These are phyloP conservation scores for Vitrella brassicaformis DNA, from an alignment of 73 alveolate genomes.

Conservation along the genomic window DNA sequence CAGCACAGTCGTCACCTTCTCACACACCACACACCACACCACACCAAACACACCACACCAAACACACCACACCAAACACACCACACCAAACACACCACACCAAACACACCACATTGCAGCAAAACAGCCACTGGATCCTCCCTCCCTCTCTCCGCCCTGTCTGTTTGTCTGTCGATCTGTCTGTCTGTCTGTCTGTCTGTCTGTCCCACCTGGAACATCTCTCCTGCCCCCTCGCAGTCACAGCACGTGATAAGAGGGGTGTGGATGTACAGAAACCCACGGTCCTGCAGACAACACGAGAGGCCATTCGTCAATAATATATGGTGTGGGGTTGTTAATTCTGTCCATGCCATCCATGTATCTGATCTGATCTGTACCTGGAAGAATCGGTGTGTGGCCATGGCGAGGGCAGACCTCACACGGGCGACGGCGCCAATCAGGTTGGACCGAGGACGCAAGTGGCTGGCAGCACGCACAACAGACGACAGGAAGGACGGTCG, in stretches of 20 bases:
- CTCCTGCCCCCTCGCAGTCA: conserved; percentile 99
- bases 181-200: no score
- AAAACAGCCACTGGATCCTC: no score
- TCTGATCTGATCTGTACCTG: neutral
- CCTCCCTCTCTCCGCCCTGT: no score
- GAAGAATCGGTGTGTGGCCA: conserved; percentile 94
- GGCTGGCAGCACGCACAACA: conserved; percentile 55
- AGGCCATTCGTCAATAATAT: neutral
- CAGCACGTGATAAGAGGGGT: conserved; percentile 97
- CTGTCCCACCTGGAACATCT: conserved; percentile 93
- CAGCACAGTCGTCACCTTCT: conserved; percentile 33
- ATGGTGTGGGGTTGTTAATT: neutral
- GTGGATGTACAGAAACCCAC: conserved; percentile 90
- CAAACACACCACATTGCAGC: no score
- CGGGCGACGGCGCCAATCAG: conserved; percentile 90
- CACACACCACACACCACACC: neutral
- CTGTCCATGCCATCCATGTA: neutral
- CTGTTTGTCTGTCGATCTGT: no score
- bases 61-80: no score
- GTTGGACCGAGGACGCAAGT: conserved; percentile 94
- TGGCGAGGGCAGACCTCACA: conserved; percentile 86
- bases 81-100: no score
- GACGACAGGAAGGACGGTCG: neutral
- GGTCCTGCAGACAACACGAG: conserved; percentile 13
- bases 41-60: no score